Evolutionary conservation across 768 basidiomycete species (phyloP).

Genomic region (Polyporus arcularius): DNA sequence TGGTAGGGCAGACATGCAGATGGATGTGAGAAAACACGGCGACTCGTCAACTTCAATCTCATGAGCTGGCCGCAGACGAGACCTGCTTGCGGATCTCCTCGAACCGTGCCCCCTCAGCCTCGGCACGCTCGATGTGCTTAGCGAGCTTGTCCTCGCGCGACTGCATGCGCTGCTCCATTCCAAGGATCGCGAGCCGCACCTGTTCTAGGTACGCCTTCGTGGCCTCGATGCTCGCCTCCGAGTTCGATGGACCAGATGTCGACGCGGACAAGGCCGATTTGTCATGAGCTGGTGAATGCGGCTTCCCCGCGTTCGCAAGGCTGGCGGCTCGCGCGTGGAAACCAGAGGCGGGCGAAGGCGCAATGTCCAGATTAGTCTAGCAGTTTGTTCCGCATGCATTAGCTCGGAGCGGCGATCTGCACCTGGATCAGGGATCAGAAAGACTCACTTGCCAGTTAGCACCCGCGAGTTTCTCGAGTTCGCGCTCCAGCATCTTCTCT

Average conservation of each 20-base stretch:
- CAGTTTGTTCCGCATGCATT: background rate
- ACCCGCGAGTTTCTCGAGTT: constrained; percentile 68
- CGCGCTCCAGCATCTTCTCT: constrained; percentile 76
- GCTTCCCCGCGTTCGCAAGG: constrained; percentile 15
- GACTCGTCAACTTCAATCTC: background rate
- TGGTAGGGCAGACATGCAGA: background rate
- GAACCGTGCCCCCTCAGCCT: constrained; percentile 55
- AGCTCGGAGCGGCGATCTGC: background rate
- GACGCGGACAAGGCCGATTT: background rate
- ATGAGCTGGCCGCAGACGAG: constrained; percentile 15
- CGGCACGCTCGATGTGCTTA: constrained; percentile 62
- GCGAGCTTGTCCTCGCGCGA: constrained; percentile 60
- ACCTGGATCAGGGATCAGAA: constrained; percentile 26
- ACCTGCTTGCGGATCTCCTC: constrained; percentile 49
- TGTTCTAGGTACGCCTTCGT: constrained; percentile 67
- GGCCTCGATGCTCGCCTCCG: constrained; percentile 34
- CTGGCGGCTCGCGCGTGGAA: constrained; percentile 28
- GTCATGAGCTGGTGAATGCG: background rate
- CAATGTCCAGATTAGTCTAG: constrained; percentile 39
- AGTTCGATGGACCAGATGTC: background rate
- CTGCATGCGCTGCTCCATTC: constrained; percentile 75
- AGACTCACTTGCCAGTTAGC: constrained; percentile 79
- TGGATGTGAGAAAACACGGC: background rate
- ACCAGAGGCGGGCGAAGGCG: constrained; percentile 35
- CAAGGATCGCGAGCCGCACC: constrained; percentile 64